phyloP scores from a whole-genome alignment of 768 basidiomycete genomes.

The Xerocomellus dryophilus region DNA sequence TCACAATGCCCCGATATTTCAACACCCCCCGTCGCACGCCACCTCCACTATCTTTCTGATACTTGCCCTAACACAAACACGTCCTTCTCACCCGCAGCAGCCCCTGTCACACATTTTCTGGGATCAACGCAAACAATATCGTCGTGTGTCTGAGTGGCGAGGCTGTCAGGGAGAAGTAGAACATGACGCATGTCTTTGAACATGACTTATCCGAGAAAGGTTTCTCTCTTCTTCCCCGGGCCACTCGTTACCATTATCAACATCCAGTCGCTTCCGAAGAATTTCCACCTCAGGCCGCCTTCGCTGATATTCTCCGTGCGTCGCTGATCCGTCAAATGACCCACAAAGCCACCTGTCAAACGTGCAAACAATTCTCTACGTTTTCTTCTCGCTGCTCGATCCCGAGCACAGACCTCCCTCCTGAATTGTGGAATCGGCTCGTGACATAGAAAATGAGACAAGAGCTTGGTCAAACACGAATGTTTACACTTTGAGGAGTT shows the following conservation, averaged over 20 bases:
- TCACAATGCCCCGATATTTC: constrained; percentile 53
- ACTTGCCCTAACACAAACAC: constrained; percentile 10
- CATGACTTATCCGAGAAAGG: constrained; percentile 82
- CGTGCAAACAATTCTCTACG: constrained; percentile 73
- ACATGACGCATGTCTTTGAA: constrained; percentile 83
- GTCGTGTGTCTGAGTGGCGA: constrained; percentile 77
- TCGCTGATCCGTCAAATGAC: constrained; percentile 80
- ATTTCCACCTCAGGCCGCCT: constrained; percentile 43
- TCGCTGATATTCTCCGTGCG: constrained; percentile 63
- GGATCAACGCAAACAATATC: constrained; percentile 72
- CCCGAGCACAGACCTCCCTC: constrained; percentile 70
- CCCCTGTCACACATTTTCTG: constrained; percentile 87
- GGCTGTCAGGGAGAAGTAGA: constrained; percentile 66
- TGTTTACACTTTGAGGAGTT: constrained; percentile 69
- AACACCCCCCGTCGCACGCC: constrained; percentile 16
- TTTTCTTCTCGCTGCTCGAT: constrained; percentile 71
- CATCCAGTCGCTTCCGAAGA: constrained; percentile 38
- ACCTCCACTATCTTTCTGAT: constrained; percentile 16
- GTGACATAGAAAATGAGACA: constrained; percentile 67
- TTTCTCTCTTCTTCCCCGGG: constrained; percentile 26
- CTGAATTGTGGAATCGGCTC: not conserved
- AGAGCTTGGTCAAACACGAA: constrained; percentile 71
- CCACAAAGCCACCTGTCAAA: constrained; percentile 84
- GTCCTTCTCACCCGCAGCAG: constrained; percentile 41
- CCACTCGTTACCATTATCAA: not conserved